phyloP scores from a whole-genome alignment of 2,329 filamentous ascomycete species.

The Exophiala xenobiotica region DNA sequence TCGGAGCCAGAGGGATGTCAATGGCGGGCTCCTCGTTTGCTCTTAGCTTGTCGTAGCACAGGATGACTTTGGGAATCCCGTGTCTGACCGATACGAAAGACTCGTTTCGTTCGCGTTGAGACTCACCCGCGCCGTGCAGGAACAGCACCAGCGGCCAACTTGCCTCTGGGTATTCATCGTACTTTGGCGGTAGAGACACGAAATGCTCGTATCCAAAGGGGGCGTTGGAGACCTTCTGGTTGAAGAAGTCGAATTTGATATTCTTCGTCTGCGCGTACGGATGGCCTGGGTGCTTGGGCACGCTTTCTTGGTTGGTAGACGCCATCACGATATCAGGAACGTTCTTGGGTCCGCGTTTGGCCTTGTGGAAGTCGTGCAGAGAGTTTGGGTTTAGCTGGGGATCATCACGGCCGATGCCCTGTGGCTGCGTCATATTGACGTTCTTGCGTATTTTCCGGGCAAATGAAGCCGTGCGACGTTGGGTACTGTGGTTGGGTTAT shows the following conservation, averaged over 20 bases:
- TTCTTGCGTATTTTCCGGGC: no score
- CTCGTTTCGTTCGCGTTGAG: conserved; percentile 14
- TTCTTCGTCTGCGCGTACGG: conserved; percentile 13
- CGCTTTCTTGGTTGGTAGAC: not conserved
- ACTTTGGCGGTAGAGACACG: conserved; percentile 21
- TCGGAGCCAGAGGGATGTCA: conserved; percentile 12
- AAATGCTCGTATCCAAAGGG: conserved; percentile 25
- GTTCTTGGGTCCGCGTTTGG: conserved; percentile 20
- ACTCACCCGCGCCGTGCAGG: conserved; percentile 23
- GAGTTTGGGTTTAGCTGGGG: conserved; percentile 21
- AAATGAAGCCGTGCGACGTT: no score
- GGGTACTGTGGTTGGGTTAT: no score
- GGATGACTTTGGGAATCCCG: conserved; percentile 22
- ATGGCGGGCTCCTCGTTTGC: conserved; percentile 12
- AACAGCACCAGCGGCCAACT: conserved; percentile 22
- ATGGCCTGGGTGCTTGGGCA: conserved; percentile 19
- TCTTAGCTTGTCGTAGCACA: conserved; percentile 24
- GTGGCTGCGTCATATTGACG: conserved; percentile 8
- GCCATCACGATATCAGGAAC: conserved; percentile 13
- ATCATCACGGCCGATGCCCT: conserved; percentile 2
- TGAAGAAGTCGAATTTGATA: conserved; percentile 19
- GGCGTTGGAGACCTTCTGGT: conserved; percentile 21
- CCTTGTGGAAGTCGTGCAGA: conserved; percentile 21
- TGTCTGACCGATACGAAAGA: conserved; percentile 20
- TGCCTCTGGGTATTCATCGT: conserved; percentile 6